phyloP scores from a whole-genome alignment of 2,329 filamentous ascomycete species.

The Microdochium trichocladiopsis region DNA sequence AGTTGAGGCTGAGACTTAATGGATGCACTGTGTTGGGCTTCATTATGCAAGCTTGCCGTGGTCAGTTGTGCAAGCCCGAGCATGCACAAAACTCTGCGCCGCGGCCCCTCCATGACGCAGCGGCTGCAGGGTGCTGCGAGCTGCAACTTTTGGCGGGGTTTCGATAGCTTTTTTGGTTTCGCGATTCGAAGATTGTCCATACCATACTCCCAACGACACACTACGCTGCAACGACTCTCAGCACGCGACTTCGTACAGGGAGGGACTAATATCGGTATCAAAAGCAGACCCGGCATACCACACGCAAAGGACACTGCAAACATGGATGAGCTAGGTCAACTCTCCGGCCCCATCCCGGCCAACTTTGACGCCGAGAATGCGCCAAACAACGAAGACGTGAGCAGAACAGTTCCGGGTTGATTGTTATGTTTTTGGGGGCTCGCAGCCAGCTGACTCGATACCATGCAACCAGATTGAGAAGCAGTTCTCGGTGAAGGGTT shows the following conservation, averaged over 20 bases:
- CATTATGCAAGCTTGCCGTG: too few species aligned
- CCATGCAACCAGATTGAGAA: constrained; percentile 81
- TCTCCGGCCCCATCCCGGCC: constrained; percentile 25
- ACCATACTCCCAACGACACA: too few species aligned
- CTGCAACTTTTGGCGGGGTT: background rate
- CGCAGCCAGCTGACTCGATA: constrained; percentile 22
- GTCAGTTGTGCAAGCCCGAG: too few species aligned
- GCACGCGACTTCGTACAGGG: too few species aligned
- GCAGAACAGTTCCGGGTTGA: background rate
- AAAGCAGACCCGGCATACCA: too few species aligned
- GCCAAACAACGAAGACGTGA: constrained; percentile 21
- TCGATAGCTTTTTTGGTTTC: background rate
- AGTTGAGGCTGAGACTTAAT: too few species aligned
- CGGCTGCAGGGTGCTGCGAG: background rate
- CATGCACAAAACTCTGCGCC: background rate
- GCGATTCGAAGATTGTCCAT: too few species aligned
- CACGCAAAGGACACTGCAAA: too few species aligned
- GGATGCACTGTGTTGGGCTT: too few species aligned
- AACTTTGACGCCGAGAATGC: constrained; percentile 39
- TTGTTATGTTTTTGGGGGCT: background rate
- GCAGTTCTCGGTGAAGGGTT: constrained; percentile 96
- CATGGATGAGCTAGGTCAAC: background rate
- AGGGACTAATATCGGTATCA: too few species aligned
- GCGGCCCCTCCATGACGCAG: background rate
- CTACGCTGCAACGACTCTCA: too few species aligned